Base-by-base conservation (phyloP, 441 rosid genomes). In the Brassica balearica region DNA sequence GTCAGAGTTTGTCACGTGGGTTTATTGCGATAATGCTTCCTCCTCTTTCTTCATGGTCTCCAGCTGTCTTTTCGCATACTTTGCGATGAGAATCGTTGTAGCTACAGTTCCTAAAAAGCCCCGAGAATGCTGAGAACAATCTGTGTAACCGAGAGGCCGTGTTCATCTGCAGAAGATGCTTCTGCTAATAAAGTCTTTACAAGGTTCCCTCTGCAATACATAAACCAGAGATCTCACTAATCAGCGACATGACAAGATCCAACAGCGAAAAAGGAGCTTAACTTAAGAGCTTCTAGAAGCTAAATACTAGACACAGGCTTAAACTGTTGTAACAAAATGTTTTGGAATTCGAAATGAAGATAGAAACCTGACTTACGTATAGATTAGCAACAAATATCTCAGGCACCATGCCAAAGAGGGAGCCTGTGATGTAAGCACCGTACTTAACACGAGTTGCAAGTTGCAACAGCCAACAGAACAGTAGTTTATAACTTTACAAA, bases 11-110 rank as follows among this genome's bases (percentile, higher is more conserved):
- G 74, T 73, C 72, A 72, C 65, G 69, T 90, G 85, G 73, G 93
- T 77, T 64, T 41, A 79, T 64, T 69, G 78, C 78, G 74, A 62
- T 78, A 89, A 77, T 3, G 83, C 78, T 62, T 87, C 93, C 7
- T 87, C 96, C 67, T 87, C 90, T 72, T 15, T 81, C 82, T 88
- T 91, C 80, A 91, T 79, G 9, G 80, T 76, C 80, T 86, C 91
- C 71, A 95, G 93, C 85, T 90, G 85, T 85, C 87, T 85, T 84
- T 92, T 95, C 0, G 98, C 97, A 72, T 89, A 91, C 63, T 84
- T 29, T 0, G 99, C 93, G 78, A 92, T 81, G 60, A 91, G 67
- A 76, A 92, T 78, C 32, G 96, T 87, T 38, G 97, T 80, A 58
- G 81, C 86, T 56, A 93, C 95, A 43, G 95, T 86, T 38, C 69